phyloP scores from a whole-genome alignment of 768 basidiomycete species.

The Russula ochroleuca region DNA sequence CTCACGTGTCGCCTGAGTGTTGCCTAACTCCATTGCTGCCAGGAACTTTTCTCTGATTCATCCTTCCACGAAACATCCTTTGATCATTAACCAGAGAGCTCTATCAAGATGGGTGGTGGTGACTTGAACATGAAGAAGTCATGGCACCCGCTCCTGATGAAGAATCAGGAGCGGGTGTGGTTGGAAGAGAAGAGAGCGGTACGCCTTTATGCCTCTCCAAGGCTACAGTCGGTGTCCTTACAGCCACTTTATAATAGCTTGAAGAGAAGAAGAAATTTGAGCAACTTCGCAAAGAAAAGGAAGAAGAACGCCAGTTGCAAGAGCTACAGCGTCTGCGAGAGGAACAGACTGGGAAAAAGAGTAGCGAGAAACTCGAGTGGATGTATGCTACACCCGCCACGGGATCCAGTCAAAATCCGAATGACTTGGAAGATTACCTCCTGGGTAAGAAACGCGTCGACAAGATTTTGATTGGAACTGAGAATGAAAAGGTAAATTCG shows the following conservation, averaged over 20 bases:
- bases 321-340: constrained; percentile 95
- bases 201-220: constrained; percentile 34
- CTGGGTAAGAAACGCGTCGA: constrained; percentile 98
- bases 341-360: constrained; percentile 90
- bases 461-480: constrained; percentile 87
- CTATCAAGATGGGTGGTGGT: constrained; percentile 89
- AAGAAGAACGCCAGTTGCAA: constrained; percentile 94
- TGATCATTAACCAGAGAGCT: constrained; percentile 27
- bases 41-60: constrained; percentile 5
- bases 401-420: constrained; percentile 79
- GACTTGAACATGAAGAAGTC: constrained; percentile 99
- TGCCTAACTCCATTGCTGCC: no score
- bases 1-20: no score
- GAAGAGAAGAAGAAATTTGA: constrained; percentile 99
- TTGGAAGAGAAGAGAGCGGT: constrained; percentile 96
- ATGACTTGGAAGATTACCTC: constrained; percentile 94
- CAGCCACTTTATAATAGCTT: constrained; percentile 48
- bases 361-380: constrained; percentile 95
- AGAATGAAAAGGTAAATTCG: constrained; percentile 73
- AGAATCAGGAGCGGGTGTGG: constrained; percentile 99
- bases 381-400: constrained; percentile 98
- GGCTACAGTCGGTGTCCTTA: background rate
- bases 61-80: background rate
- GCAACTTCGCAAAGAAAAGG: constrained; percentile 94
- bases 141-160: constrained; percentile 97